Evolutionary conservation across 2,329 filamentous ascomycete species (phyloP).

Genomic region (Cladosporium phlei): DNA sequence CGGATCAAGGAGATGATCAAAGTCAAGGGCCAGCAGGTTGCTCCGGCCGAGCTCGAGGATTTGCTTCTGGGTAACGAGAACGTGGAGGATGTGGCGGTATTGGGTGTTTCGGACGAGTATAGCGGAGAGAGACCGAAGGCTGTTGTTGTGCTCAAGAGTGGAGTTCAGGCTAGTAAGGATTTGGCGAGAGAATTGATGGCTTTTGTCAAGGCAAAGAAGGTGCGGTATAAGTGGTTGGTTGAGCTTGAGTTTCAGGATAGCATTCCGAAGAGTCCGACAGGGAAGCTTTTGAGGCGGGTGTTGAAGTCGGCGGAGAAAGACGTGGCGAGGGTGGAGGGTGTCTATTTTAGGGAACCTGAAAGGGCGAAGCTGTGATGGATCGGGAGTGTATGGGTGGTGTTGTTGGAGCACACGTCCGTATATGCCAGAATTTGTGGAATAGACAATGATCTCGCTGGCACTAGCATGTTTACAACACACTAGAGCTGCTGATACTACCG

Average conservation of each 20-base stretch:
- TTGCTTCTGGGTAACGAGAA: constrained; percentile 52
- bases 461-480: too few relatives aligned
- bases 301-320: constrained; percentile 5
- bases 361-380: too few relatives aligned
- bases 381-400: too few relatives aligned
- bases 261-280: constrained; percentile 11
- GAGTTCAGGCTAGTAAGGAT: constrained; percentile 18
- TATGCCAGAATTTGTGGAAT: too few relatives aligned
- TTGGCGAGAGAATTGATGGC: constrained; percentile 48
- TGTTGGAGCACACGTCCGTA: too few relatives aligned
- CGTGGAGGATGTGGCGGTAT: constrained; percentile 55
- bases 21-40: constrained; percentile 58
- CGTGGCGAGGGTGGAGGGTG: neutral
- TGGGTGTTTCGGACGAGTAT: constrained; percentile 51
- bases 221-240: constrained; percentile 64
- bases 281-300: constrained; percentile 1
- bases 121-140: constrained; percentile 55
- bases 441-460: too few relatives aligned
- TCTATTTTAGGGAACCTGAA: constrained; percentile 1
- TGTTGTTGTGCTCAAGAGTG: constrained; percentile 45
- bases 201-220: constrained; percentile 62
- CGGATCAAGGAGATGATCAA: constrained; percentile 65
- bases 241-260: constrained; percentile 53
- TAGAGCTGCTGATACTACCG: too few relatives aligned
- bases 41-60: constrained; percentile 60